Evolutionary conservation across 108 stramenopile species (phyloP).

Genomic region (Cyclotella baltica): DNA sequence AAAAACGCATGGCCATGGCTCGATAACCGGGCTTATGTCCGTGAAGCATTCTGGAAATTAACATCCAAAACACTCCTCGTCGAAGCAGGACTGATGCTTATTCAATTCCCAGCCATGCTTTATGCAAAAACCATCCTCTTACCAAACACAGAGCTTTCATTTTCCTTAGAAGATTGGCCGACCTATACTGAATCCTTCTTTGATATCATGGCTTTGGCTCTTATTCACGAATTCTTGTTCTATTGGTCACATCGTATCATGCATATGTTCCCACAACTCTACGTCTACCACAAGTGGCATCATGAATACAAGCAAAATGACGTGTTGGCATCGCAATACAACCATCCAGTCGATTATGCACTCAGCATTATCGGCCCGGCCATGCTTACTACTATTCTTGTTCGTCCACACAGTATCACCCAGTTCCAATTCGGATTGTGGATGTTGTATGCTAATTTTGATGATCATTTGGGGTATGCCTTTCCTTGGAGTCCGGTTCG

Average conservation of each 20-base stretch:
- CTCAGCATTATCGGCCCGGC: constrained; percentile 35
- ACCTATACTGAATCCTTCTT: constrained; percentile 14
- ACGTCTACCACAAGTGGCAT: constrained; percentile 54
- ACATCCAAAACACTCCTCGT: constrained; percentile 23
- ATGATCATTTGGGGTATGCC: constrained; percentile 55
- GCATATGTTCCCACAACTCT: constrained; percentile 40
- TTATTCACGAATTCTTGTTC: constrained; percentile 53
- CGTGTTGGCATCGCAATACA: constrained; percentile 37
- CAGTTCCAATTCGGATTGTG: constrained; percentile 51
- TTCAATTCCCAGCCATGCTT: constrained; percentile 22
- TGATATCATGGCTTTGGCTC: constrained; percentile 12
- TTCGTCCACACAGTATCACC: constrained; percentile 39
- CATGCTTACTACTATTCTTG: constrained; percentile 12
- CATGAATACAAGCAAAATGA: constrained; percentile 55
- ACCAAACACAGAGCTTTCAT: constrained; percentile 22
- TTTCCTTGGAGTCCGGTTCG: constrained; percentile 54
- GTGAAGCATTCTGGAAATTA: constrained; percentile 31
- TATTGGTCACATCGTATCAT: constrained; percentile 46
- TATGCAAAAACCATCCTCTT: constrained; percentile 24
- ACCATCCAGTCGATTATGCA: constrained; percentile 47
- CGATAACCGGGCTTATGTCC: constrained; percentile 13
- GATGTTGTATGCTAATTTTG: constrained; percentile 47
- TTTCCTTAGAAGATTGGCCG: constrained; percentile 48
- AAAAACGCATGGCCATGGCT: constrained; percentile 47
- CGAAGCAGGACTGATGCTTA: constrained; percentile 11